phyloP scores from a whole-genome alignment of 345 rosid species.

The Eucalyptus sideroxylon region DNA sequence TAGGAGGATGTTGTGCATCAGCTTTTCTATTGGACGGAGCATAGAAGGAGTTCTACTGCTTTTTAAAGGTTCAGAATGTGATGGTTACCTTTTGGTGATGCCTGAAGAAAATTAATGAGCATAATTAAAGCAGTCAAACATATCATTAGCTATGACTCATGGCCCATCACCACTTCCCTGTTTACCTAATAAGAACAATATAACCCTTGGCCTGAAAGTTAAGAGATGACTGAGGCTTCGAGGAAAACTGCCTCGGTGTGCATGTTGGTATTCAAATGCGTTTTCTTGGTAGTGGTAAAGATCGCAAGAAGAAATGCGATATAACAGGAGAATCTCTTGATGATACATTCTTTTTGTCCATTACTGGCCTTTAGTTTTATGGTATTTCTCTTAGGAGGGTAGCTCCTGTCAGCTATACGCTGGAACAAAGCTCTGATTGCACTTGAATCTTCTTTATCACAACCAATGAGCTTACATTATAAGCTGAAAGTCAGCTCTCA shows the following conservation, averaged over 20 bases:
- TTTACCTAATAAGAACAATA: neutral
- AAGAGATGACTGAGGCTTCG: neutral
- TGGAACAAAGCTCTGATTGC: neutral
- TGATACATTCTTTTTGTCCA: neutral
- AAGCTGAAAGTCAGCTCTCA: neutral
- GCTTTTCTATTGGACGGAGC: neutral
- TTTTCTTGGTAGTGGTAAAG: neutral
- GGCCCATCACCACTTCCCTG: neutral
- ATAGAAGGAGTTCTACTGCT: neutral
- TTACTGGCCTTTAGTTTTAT: neutral
- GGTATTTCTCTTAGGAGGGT: neutral
- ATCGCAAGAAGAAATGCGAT: neutral
- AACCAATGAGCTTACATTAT: neutral
- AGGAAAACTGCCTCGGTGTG: neutral
- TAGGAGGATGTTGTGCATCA: neutral
- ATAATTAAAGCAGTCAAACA: neutral
- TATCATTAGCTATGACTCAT: neutral
- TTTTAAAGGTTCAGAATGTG: neutral
- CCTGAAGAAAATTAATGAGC: neutral
- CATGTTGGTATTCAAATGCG: neutral
- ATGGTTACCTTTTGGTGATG: neutral
- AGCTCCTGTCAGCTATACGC: neutral
- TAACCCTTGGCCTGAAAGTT: neutral
- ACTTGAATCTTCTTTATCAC: neutral
- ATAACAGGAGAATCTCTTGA: neutral